These are phyloP conservation scores for Theobroma grandiflorum DNA, from an alignment of 441 rosid species.

Conservation along the genomic window DNA sequence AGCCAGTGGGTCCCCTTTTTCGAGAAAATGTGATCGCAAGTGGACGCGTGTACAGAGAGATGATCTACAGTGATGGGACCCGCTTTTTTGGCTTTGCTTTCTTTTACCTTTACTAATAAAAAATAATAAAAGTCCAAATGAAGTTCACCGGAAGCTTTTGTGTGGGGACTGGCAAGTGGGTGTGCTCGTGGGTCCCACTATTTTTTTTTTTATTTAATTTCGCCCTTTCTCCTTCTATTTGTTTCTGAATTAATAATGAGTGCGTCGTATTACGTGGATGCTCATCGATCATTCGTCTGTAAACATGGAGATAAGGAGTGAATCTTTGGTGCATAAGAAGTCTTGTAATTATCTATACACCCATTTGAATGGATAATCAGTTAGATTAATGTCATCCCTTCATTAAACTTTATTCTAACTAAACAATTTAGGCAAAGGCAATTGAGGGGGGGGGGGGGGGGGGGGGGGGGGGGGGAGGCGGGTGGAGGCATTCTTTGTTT, in stretches of 20 bases:
- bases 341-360: too few species aligned
- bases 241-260: background rate
- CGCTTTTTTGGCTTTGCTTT: background rate
- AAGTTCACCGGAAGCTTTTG: constrained; percentile 8
- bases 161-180: constrained; percentile 16
- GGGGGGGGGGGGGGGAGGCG: too few species aligned
- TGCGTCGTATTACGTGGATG: constrained; percentile 22
- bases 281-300: constrained; percentile 20
- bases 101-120: background rate
- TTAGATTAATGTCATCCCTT: too few species aligned
- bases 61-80: background rate
- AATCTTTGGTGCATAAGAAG: background rate
- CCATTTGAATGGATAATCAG: too few species aligned
- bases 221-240: too few species aligned
- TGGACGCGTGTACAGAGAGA: constrained; percentile 26
- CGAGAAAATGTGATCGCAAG: background rate
- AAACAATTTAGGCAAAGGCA: too few species aligned
- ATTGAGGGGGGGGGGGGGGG: too few species aligned
- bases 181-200: background rate
- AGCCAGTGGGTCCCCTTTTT: background rate
- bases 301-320: constrained; percentile 6
- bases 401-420: too few species aligned
- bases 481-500: too few species aligned
- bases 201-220: background rate
- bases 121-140: constrained; percentile 3